Base-by-base conservation (phyloP, 1,284 basidiomycete species). In the Cryptococcus sp. region DNA sequence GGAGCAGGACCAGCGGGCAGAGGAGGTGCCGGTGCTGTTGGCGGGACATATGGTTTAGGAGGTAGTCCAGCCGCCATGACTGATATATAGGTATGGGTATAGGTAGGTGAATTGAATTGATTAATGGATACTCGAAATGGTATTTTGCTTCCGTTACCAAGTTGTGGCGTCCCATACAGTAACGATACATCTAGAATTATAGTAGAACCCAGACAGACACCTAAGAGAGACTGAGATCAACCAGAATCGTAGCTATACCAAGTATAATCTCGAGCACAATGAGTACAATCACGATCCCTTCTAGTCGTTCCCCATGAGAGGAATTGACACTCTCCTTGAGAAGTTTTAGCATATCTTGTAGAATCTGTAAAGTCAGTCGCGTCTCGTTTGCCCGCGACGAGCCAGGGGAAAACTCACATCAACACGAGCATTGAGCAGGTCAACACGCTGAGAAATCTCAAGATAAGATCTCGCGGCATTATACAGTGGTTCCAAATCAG, bases 291-390 rank as follows among this genome's bases (percentile, higher is more conserved):
- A 98, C 90, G 59, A 98, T 91, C 63, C 90, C 88, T 73, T 98
- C 92, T n/a, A 98, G 79, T 37, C 91, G 83, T 74, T 98, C 92
- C 2, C 89, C 85, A 64, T 98, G 92, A 63, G 85, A 83, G 57
- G 85, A 90, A 21, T 90, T 91, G 32, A 96, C 93, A 49, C 69
- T 69, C 75, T 97, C 93, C 76, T 97, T 97, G 46, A 98, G 79
- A 49, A 98, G 81, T 71, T 92, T 88, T 9, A 98, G 82, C 89
- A 98, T 96, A 71, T 98, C 92, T 79, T 98, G 92, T 37, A 98
- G 77, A 53, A 97, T 87, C 87, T 90, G 60, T 10, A n/a, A 16
- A 31, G 21, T 52, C 31, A 49, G 25, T 48, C 53, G 43, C 41
- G 50, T 28, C 28, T 11, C 28, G 11, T 28, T 28, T 28, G 4